Percentiles rank a stretch among this genome's conserved stretches.
phyloP scores from a whole-genome alignment of 345 rosid species.

The Aquilaria yunnanensis region DNA sequence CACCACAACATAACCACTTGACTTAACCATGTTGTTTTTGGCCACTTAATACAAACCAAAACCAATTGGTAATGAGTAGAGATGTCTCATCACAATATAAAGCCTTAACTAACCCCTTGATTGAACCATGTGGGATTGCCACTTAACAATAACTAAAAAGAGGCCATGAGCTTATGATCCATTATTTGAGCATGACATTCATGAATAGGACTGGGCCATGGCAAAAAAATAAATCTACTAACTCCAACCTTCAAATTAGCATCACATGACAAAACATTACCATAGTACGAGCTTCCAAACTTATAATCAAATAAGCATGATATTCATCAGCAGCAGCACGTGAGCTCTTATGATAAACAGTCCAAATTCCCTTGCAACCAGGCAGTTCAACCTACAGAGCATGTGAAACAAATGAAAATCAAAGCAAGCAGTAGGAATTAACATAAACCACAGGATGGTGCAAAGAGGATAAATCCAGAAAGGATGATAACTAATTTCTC shows the following conservation, averaged over 20 bases:
- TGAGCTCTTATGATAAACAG: constrained; percentile 90
- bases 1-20: too few species aligned
- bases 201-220: not conserved
- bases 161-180: too few species aligned
- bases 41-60: too few species aligned
- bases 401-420: constrained; percentile 4
- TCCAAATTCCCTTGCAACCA: constrained; percentile 99
- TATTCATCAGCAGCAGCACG: constrained; percentile 78
- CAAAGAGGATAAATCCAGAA: too few species aligned
- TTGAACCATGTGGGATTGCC: too few species aligned
- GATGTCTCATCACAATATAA: too few species aligned
- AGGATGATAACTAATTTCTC: too few species aligned
- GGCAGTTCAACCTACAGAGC: constrained; percentile 79
- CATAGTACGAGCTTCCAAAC: constrained; percentile 94
- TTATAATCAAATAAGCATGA: constrained; percentile 97
- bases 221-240: not conserved
- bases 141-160: too few species aligned
- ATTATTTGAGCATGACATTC: too few species aligned
- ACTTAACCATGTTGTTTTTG: too few species aligned
- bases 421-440: constrained; percentile 8
- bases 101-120: too few species aligned
- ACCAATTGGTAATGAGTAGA: too few species aligned
- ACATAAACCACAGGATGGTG: not conserved
- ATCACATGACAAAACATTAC: constrained; percentile 33
- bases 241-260: constrained; percentile 6